phyloP scores from a whole-genome alignment of 495 filamentous ascomycete genomes.

The Elasticomyces elasticus region DNA sequence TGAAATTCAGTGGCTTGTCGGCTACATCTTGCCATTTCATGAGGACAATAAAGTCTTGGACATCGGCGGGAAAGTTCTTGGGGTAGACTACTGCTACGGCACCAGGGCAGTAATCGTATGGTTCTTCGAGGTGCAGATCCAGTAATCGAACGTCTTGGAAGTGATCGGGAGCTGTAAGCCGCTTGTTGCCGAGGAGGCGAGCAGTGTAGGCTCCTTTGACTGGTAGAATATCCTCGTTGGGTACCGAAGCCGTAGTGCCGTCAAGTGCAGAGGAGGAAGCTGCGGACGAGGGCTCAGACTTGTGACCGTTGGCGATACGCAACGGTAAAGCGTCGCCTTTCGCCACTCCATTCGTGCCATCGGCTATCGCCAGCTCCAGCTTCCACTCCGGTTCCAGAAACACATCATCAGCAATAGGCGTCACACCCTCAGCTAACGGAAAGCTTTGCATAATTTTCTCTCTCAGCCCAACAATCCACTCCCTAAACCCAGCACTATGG shows the following conservation, averaged over 20 bases:
- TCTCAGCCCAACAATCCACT: constrained; percentile 5
- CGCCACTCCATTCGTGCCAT: not conserved
- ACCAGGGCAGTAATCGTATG: constrained; percentile 51
- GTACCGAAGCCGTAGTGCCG: not conserved
- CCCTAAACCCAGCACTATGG: constrained; percentile 36
- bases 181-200: constrained; percentile 46
- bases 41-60: constrained; percentile 58
- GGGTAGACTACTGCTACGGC: constrained; percentile 71
- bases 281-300: too few species aligned
- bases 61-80: constrained; percentile 74
- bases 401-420: constrained; percentile 64
- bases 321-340: not conserved
- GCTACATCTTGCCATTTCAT: constrained; percentile 69
- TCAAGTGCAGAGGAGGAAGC: not conserved
- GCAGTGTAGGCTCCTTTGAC: constrained; percentile 42
- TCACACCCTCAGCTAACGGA: constrained; percentile 55
- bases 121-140: constrained; percentile 41
- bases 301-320: too few species aligned
- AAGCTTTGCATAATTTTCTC: constrained; percentile 52
- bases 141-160: constrained; percentile 92
- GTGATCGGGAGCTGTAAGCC: constrained; percentile 64
- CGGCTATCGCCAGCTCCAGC: constrained; percentile 36
- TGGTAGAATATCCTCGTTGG: constrained; percentile 37
- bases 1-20: constrained; percentile 44
- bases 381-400: constrained; percentile 72